Conservation (phyloP, 2,329 filamentous ascomycete genomes). For the Botrytis deweyae region DNA sequence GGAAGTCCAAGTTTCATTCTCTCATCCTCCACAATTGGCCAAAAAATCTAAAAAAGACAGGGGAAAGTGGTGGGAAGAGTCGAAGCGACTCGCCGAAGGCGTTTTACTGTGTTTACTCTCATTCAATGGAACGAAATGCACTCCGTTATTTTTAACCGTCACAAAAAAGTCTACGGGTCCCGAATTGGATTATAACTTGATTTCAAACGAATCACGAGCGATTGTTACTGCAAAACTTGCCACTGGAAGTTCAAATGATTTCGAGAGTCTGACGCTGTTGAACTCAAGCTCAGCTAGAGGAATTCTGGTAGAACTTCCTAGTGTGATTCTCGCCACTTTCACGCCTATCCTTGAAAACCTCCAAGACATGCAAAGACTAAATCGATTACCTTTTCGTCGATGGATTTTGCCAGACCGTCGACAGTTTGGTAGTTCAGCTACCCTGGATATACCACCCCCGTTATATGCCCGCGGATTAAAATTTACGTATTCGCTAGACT, state of each 20-base stretch:
- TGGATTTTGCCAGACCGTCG: constrained; percentile 16
- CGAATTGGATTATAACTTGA: not conserved
- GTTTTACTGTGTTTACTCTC: not conserved
- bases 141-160: not conserved
- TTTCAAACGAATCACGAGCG: not conserved
- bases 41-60: not conserved
- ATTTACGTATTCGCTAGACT: constrained; percentile 26
- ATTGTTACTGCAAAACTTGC: not conserved
- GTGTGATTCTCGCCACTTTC: constrained; percentile 12
- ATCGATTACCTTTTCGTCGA: constrained; percentile 8
- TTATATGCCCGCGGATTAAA: constrained; percentile 24
- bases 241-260: not conserved
- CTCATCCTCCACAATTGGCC: not conserved
- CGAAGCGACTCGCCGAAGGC: not conserved
- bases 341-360: constrained; percentile 16
- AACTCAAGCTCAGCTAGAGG: not conserved
- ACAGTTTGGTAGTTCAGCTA: not conserved
- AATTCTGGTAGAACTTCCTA: constrained; percentile 4
- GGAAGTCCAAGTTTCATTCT: not conserved
- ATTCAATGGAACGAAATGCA: not conserved
- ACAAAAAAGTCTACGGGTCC: not conserved
- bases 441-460: constrained; percentile 29
- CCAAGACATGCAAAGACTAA: constrained; percentile 7
- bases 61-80: not conserved
- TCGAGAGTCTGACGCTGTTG: not conserved